Conservation (phyloP, 495 filamentous ascomycete species). For the Podospora comata region DNA sequence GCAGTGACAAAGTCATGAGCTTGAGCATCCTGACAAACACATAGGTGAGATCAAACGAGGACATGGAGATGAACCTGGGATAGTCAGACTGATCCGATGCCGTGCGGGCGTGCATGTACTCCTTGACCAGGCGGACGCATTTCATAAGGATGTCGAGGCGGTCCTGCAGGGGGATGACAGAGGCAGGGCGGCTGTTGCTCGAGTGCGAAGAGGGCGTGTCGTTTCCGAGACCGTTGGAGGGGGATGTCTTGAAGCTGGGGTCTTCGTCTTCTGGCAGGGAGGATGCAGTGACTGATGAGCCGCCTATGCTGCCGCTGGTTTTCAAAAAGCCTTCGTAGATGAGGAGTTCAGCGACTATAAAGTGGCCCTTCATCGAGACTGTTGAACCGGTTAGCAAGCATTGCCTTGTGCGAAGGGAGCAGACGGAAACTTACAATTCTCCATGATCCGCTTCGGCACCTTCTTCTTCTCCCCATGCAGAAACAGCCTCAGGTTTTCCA, state of each 20-base stretch:
- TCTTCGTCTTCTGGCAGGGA: not conserved
- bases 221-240: not conserved
- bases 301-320: conserved; percentile 18
- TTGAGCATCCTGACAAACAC: conserved; percentile 31
- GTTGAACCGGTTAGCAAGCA: not conserved
- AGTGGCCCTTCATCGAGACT: conserved; percentile 28
- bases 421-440: conserved; percentile 17
- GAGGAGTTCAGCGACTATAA: conserved; percentile 30
- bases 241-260: conserved; percentile 1
- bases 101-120: conserved; percentile 25
- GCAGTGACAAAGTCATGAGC: conserved; percentile 25
- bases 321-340: conserved; percentile 23
- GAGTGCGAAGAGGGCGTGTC: not conserved
- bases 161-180: conserved; percentile 10
- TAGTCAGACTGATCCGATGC: conserved; percentile 6
- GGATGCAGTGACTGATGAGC: not conserved
- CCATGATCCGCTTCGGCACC: conserved; percentile 22
- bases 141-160: conserved; percentile 23
- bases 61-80: conserved; percentile 30
- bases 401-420: not conserved
- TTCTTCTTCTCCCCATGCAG: conserved; percentile 17
- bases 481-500: conserved; percentile 27
- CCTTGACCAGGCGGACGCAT: conserved; percentile 21
- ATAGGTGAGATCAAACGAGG: conserved; percentile 29
- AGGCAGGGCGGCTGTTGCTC: not conserved